Evolutionary conservation across 2,329 filamentous ascomycete genomes (phyloP).

Genomic region (Neonectria ditissima): DNA sequence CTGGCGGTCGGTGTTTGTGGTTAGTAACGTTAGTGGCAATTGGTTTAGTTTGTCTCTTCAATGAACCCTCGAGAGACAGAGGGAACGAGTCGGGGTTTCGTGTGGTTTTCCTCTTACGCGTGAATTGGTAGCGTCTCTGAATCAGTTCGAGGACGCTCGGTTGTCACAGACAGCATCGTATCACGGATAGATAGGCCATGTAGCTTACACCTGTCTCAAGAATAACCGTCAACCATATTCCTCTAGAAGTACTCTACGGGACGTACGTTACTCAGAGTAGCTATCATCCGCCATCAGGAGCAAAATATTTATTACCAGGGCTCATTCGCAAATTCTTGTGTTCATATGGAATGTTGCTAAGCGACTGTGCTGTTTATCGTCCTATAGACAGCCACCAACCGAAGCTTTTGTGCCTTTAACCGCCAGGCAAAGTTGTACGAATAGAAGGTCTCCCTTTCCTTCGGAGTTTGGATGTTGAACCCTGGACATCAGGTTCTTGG

Average conservation of each 20-base stretch:
- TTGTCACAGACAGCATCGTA: not conserved
- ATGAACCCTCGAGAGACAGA: not conserved
- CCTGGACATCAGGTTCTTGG: not conserved
- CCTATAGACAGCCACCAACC: not conserved
- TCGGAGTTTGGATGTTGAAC: not conserved
- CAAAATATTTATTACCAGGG: not conserved
- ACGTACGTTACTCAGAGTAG: not conserved
- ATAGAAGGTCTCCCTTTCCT: not conserved
- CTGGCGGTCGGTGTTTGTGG: not conserved
- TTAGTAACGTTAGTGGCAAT: not conserved
- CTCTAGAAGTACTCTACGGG: not conserved
- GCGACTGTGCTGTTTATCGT: not conserved
- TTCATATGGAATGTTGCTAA: not conserved
- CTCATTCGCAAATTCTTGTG: not conserved
- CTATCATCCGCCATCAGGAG: not conserved
- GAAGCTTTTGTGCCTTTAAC: not conserved
- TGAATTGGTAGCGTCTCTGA: not conserved
- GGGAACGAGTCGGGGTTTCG: not conserved
- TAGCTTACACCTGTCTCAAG: not conserved
- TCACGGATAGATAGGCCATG: not conserved
- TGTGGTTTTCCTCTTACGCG: not conserved
- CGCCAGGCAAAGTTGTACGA: not conserved
- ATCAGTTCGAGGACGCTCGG: not conserved
- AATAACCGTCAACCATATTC: not conserved
- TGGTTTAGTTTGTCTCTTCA: not conserved